These are phyloP conservation scores for Lagenaria siceraria DNA, from an alignment of 306 rosid genomes.

Conservation along the genomic window DNA sequence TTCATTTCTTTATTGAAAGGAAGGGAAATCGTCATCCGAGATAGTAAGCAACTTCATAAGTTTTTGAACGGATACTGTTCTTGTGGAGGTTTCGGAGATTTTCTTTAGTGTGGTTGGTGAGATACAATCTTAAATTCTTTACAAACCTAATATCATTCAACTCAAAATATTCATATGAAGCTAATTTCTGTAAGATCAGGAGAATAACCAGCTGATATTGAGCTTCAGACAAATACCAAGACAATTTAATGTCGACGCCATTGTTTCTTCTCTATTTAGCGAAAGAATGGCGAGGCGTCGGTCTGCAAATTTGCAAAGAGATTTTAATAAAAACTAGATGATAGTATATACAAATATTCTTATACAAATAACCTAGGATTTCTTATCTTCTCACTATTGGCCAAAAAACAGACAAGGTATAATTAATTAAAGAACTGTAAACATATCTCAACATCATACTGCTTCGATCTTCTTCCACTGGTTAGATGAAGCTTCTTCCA, in stretches of 20 bases:
- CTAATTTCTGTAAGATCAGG: background rate
- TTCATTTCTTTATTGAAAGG: slow-evolving; percentile 33
- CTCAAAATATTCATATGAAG: background rate
- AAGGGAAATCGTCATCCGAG: slow-evolving; percentile 67
- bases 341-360: background rate
- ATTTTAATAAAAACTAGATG: background rate
- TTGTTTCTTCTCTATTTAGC: background rate
- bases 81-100: slow-evolving; percentile 51
- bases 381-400: background rate
- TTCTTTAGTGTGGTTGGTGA: slow-evolving; percentile 22
- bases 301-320: background rate
- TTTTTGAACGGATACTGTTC: slow-evolving; percentile 64
- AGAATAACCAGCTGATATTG: background rate
- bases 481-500: slow-evolving; percentile 1
- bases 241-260: background rate
- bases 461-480: background rate
- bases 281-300: background rate
- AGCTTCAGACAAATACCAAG: background rate
- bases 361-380: background rate
- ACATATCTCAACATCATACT: background rate
- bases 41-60: slow-evolving; percentile 64
- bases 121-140: background rate
- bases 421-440: background rate
- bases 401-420: background rate
- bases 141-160: background rate